These are phyloP conservation scores for Plasmodium reichenowi DNA, from an alignment of 169 alveolate species.

Conservation along the genomic window DNA sequence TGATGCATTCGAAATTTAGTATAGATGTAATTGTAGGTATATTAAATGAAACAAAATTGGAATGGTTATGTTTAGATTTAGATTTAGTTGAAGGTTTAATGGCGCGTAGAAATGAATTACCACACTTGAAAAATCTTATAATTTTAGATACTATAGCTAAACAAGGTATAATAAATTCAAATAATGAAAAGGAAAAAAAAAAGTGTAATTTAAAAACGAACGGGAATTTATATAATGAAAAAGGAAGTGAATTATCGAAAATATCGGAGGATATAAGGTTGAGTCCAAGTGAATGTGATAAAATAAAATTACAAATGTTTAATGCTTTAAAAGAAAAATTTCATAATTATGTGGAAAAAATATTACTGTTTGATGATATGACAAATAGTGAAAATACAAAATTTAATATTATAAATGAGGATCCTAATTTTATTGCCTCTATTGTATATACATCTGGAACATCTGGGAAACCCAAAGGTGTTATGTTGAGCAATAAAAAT, in stretches of 20 bases:
- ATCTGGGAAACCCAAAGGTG: no score
- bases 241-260: no score
- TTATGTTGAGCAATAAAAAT: slow-evolving; percentile 44
- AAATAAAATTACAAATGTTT: neutral
- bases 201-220: no score
- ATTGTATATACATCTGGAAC: slow-evolving; percentile 86
- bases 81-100: neutral
- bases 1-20: slow-evolving; percentile 66
- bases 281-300: no score
- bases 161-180: no score
- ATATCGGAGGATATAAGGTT: no score
- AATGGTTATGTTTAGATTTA: slow-evolving; percentile 57
- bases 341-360: neutral
- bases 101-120: slow-evolving; percentile 1
- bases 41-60: slow-evolving; percentile 25
- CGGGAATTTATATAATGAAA: no score
- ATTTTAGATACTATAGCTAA: slow-evolving; percentile 1
- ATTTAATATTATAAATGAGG: neutral
- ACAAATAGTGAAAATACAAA: neutral
- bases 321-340: neutral
- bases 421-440: slow-evolving; percentile 89
- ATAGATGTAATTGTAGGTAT: slow-evolving; percentile 22
- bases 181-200: no score
- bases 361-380: no score
- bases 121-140: slow-evolving; percentile 29